These are phyloP conservation scores for Phlegmacium glaucopus DNA, from an alignment of 768 basidiomycete species.

Conservation along the genomic window DNA sequence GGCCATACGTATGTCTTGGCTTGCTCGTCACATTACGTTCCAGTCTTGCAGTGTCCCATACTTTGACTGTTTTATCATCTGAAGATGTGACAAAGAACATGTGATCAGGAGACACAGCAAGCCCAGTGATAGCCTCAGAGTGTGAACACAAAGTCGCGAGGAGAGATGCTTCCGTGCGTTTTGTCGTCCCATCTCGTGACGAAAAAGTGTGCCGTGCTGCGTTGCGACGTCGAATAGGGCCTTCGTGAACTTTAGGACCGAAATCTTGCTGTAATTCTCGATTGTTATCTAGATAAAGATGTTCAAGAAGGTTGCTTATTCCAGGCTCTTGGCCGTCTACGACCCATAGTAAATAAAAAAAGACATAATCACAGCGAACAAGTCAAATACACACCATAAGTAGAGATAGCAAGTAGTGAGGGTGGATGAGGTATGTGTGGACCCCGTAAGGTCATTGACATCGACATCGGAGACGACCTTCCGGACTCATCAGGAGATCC, in stretches of 20 bases:
- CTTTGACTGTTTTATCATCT: conserved; percentile 90
- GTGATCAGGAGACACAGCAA: conserved; percentile 91
- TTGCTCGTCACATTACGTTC: conserved; percentile 93
- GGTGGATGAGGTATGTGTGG: conserved; percentile 44
- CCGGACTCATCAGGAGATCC: conserved; percentile 73
- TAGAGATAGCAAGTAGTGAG: conserved; percentile 60
- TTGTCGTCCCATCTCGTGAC: conserved; percentile 56
- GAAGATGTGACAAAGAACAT: conserved; percentile 93
- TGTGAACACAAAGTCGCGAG: conserved; percentile 86
- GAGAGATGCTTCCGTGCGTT: conserved; percentile 72
- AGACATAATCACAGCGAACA: neutral
- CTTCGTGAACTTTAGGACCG: conserved; percentile 82
- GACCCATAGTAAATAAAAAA: conserved; percentile 2
- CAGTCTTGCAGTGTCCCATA: conserved; percentile 90
- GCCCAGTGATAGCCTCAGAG: conserved; percentile 69
- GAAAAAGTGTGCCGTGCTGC: conserved; percentile 66
- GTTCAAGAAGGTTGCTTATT: conserved; percentile 85
- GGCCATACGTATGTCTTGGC: conserved; percentile 62
- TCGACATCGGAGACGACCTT: conserved; percentile 70
- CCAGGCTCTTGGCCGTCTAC: conserved; percentile 88
- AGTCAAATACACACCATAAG: conserved; percentile 52
- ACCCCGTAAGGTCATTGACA: conserved; percentile 52
- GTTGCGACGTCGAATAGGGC: conserved; percentile 75
- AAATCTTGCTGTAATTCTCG: conserved; percentile 88
- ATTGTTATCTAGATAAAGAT: conserved; percentile 83